Evolutionary conservation across 345 rosid genomes (phyloP).

Genomic region (Arabis hirsuta): DNA sequence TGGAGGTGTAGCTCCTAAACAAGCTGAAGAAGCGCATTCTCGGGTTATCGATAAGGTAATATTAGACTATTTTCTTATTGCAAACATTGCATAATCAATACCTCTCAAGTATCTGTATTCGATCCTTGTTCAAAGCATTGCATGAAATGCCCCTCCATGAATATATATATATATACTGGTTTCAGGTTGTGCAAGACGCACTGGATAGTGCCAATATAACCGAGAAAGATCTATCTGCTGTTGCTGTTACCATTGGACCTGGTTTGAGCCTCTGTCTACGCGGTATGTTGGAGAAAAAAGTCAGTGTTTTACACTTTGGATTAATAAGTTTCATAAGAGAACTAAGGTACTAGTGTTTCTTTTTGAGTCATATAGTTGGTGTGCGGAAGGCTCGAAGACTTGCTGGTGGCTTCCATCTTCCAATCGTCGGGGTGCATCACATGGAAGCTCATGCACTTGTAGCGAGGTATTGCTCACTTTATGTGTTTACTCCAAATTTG

Average conservation of each 20-base stretch:
- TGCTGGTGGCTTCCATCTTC: conserved; percentile 71
- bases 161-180: conserved; percentile 13
- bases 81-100: neutral
- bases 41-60: conserved; percentile 80
- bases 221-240: conserved; percentile 76
- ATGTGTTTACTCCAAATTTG: neutral
- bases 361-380: conserved; percentile 61
- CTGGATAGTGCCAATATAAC: conserved; percentile 72
- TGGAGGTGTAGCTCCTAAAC: conserved; percentile 97
- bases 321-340: neutral
- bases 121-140: neutral
- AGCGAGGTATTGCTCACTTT: conserved; percentile 57
- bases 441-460: conserved; percentile 99
- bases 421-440: conserved; percentile 84
- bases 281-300: conserved; percentile 53
- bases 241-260: conserved; percentile 99
- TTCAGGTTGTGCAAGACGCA: conserved; percentile 87
- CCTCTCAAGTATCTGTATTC: neutral
- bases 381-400: conserved; percentile 82
- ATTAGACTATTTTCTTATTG: neutral
- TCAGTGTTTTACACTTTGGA: conserved; percentile 2
- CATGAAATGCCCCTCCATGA: no score
- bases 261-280: conserved; percentile 96
- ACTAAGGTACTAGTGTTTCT: neutral
- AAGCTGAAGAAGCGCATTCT: conserved; percentile 92